phyloP scores from a whole-genome alignment of 2,329 filamentous ascomycete species.

The Whalleya microplaca region DNA sequence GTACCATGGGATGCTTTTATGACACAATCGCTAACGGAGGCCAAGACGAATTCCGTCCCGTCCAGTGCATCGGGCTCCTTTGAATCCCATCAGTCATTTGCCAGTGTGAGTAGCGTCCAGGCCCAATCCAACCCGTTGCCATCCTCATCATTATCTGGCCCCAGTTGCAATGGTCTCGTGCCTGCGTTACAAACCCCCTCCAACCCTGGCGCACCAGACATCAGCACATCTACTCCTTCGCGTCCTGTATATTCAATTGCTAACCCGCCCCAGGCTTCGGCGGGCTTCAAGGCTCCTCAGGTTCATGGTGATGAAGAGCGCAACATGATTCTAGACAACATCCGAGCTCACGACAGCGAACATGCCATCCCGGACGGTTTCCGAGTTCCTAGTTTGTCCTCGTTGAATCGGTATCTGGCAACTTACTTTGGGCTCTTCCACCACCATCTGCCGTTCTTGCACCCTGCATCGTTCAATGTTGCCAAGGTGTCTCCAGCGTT shows the following conservation, averaged over 20 bases:
- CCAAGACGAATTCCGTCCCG: slow-evolving; percentile 75
- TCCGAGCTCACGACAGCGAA: slow-evolving; percentile 79
- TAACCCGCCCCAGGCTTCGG: slow-evolving; percentile 72
- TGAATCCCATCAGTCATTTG: slow-evolving; percentile 68
- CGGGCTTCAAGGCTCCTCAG: slow-evolving; percentile 73
- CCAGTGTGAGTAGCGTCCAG: slow-evolving; percentile 59
- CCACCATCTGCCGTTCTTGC: slow-evolving; percentile 93
- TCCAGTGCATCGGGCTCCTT: slow-evolving; percentile 68
- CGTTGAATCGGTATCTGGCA: slow-evolving; percentile 88
- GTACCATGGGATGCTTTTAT: slow-evolving; percentile 93
- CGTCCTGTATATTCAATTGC: slow-evolving; percentile 62
- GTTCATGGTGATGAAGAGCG: slow-evolving; percentile 84
- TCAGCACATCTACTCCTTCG: slow-evolving; percentile 6
- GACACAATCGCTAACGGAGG: slow-evolving; percentile 68
- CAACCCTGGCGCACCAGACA: slow-evolving; percentile 59
- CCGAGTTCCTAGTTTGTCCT: slow-evolving; percentile 77
- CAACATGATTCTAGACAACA: slow-evolving; percentile 82
- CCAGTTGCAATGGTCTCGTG: slow-evolving; percentile 61
- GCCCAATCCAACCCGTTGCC: slow-evolving; percentile 65
- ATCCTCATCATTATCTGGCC: slow-evolving; percentile 67
- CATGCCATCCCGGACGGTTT: slow-evolving; percentile 86
- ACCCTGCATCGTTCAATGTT: slow-evolving; percentile 87
- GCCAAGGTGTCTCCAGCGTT: slow-evolving; percentile 80
- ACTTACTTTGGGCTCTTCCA: slow-evolving; percentile 98
- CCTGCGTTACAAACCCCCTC: slow-evolving; percentile 70